Base-by-base conservation (phyloP, 176 grass and related monocot genomes). In the Chrysopogon serrulatus region DNA sequence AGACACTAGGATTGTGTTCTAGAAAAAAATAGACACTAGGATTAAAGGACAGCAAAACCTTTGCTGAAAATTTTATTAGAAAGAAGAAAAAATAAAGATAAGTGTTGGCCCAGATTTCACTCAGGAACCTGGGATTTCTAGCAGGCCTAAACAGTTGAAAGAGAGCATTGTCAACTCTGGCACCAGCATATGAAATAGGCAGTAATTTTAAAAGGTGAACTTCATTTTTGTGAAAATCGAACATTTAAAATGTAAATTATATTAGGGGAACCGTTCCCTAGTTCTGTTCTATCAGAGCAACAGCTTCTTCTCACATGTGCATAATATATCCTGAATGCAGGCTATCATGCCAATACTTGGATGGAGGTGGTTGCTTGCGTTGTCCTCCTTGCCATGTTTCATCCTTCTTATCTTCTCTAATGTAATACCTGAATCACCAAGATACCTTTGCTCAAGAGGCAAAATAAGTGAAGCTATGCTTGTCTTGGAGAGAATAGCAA, bases 341-440 rank as follows among this genome's bases (percentile, higher is more conserved):
- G 74, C 39, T 73, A 68, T 91, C 27, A 90, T 97, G 87, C 89
- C 89, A 78, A 64, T 72, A 71, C 82, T 93, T 60, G 83, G 84
- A 27, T 97, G 94, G 94, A 97, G 91, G 47, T 93, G 91, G 63
- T 82, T 97, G 71, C 76, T 94, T 63, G 89, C 65, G 4, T 40
- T 97, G 21, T 88, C 91, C 30, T 93, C 89, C 1, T 24, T 45
- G 37, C 94, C 94, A 37, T 91, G 87, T 34, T 90, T 97, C 39
- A 5, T 91, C 71, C 60, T 97, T 59, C 82, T 97, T 19, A 3
- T 93, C 45, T 97, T 97, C 85, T 91, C 77, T 60, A 8, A 27
- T 71, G 4, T 87, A 67, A 79, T 75, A 77, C 87, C 89, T 49
- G 91, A 97, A 83, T 97, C 94, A 42, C 94, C 91, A 77, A 80